phyloP scores from a whole-genome alignment of 805 yeast genomes.

The Pichia nakasei region DNA sequence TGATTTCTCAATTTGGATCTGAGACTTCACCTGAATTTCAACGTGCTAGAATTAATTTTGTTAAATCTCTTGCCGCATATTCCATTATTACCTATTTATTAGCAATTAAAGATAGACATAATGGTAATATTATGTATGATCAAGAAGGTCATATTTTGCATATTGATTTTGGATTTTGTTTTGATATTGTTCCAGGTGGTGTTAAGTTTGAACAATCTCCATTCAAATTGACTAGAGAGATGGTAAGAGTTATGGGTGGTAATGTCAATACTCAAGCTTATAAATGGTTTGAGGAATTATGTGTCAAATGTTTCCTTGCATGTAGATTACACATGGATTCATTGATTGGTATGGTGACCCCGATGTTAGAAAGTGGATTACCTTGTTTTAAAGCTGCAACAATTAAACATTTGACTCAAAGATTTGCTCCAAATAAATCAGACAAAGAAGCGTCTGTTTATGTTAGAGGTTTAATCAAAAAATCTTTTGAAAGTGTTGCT shows the following conservation, averaged over 20 bases:
- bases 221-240: conserved; percentile 90
- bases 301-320: conserved; percentile 85
- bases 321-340: conserved; percentile 83
- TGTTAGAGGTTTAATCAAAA: conserved; percentile 67
- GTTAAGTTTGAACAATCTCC: conserved; percentile 98
- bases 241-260: conserved; percentile 97
- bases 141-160: conserved; percentile 91
- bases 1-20: conserved; percentile 88
- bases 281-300: conserved; percentile 88
- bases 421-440: conserved; percentile 74
- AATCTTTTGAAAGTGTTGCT: conserved; percentile 77
- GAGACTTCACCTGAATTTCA: conserved; percentile 86
- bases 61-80: conserved; percentile 90
- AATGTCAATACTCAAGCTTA: conserved; percentile 74
- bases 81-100: conserved; percentile 83
- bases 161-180: conserved; percentile 97
- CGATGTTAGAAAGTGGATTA: conserved; percentile 91
- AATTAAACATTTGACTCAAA: conserved; percentile 59
- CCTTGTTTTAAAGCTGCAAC: conserved; percentile 93
- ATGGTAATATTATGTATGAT: conserved; percentile 96
- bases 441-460: conserved; percentile 79
- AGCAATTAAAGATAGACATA: conserved; percentile 95
- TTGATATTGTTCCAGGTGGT: conserved; percentile 98
- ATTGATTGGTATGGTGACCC: conserved; percentile 74
- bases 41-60: conserved; percentile 83